phyloP scores from a whole-genome alignment of 2,329 filamentous ascomycete species.

The Nigrospora osmanthi region DNA sequence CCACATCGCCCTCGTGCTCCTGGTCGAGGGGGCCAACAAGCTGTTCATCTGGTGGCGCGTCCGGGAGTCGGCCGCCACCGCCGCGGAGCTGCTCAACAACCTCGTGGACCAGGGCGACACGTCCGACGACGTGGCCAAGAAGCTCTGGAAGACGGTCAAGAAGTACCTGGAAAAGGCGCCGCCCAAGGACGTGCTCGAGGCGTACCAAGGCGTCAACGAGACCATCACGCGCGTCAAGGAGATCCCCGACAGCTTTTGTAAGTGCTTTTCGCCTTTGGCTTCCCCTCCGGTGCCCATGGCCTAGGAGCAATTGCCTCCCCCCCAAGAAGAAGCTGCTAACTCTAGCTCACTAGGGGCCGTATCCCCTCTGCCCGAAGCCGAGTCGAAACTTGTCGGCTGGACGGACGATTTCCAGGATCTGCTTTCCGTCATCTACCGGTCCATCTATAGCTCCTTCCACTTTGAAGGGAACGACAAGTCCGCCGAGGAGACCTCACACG shows the following conservation, averaged over 20 bases:
- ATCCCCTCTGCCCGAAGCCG: too few relatives aligned
- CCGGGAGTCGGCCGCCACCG: constrained; percentile 8
- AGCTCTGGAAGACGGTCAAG: constrained; percentile 7
- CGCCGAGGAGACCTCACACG: constrained; percentile 8
- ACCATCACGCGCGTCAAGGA: constrained; percentile 9
- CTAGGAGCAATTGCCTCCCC: too few relatives aligned
- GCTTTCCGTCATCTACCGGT: constrained; percentile 13
- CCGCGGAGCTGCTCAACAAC: constrained; percentile 6
- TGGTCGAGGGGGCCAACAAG: constrained; percentile 56
- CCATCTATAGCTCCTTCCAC: constrained; percentile 15
- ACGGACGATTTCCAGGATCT: constrained; percentile 8
- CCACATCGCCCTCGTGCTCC: constrained; percentile 53
- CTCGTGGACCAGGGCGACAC: constrained; percentile 1
- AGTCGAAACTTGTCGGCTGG: neutral
- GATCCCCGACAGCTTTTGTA: constrained; percentile 12
- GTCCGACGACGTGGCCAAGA: constrained; percentile 10
- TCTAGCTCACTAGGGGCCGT: too few relatives aligned
- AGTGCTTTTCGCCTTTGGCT: too few relatives aligned
- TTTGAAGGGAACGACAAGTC: constrained; percentile 4
- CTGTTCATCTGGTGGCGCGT: constrained; percentile 38
- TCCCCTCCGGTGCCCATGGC: too few relatives aligned
- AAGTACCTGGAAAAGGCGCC: constrained; percentile 22
- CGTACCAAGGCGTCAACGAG: constrained; percentile 8
- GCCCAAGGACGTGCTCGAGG: constrained; percentile 9
- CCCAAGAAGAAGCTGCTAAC: too few relatives aligned